Evolutionary conservation across 805 yeast species (phyloP).

Genomic region (Saccharomyces cerevisiae): DNA sequence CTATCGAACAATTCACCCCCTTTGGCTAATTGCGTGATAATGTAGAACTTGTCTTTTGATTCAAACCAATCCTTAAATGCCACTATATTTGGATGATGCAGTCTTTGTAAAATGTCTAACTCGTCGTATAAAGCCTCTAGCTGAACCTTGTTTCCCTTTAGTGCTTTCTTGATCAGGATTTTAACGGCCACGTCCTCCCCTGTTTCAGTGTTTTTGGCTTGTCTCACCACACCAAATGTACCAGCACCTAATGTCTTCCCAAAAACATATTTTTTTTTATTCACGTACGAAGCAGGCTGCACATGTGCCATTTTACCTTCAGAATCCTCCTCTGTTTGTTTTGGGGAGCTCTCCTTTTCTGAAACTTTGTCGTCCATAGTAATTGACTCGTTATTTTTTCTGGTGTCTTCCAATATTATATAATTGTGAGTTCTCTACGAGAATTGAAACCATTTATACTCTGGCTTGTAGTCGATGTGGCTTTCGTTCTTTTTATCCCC

Average conservation of each 20-base stretch:
- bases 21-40: constrained; percentile 84
- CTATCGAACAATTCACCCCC: constrained; percentile 92
- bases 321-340: not conserved
- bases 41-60: constrained; percentile 76
- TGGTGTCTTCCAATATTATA: not conserved
- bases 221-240: constrained; percentile 80
- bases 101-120: constrained; percentile 51
- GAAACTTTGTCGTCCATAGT: not conserved
- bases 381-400: not conserved
- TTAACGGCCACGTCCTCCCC: constrained; percentile 79
- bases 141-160: constrained; percentile 56
- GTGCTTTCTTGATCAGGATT: constrained; percentile 72
- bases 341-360: not conserved
- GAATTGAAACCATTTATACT: not conserved
- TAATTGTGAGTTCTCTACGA: not conserved
- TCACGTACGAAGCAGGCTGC: constrained; percentile 57
- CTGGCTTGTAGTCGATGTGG: not conserved
- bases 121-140: constrained; percentile 64
- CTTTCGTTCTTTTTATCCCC: not conserved
- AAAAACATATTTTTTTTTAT: constrained; percentile 60
- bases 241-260: constrained; percentile 88
- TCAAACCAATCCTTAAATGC: constrained; percentile 86
- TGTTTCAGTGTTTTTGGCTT: constrained; percentile 45
- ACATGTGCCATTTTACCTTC: constrained; percentile 27
- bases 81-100: constrained; percentile 76